Percentiles rank a stretch among this genome's conserved stretches.
Conservation (phyloP, 2,329 filamentous ascomycete species). For the Metarhizium sp. region DNA sequence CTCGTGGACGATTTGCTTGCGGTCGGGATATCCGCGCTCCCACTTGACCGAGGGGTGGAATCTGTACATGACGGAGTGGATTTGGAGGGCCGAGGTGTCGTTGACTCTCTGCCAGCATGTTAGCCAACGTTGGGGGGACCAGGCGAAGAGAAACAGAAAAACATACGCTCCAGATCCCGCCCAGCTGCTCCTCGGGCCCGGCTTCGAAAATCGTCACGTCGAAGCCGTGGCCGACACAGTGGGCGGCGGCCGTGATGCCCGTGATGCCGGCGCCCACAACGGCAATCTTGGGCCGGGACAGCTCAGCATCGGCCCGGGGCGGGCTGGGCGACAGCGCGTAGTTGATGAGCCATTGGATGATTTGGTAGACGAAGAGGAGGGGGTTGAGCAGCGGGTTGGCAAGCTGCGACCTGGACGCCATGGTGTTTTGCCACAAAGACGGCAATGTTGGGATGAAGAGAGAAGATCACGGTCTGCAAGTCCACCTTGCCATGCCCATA, state of each 20-base stretch:
- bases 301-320: slow-evolving; percentile 45
- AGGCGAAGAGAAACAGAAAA: not conserved
- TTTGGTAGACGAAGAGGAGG: slow-evolving; percentile 52
- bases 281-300: slow-evolving; percentile 57
- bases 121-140: not conserved
- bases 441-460: no score
- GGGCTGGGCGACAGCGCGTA: slow-evolving; percentile 61
- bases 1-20: slow-evolving; percentile 65
- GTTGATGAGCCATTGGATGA: slow-evolving; percentile 55
- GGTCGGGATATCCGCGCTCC: slow-evolving; percentile 66
- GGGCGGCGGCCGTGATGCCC: slow-evolving; percentile 67
- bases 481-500: not conserved
- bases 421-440: slow-evolving; percentile 7
- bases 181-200: slow-evolving; percentile 54
- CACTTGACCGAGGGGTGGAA: slow-evolving; percentile 76
- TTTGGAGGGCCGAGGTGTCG: slow-evolving; percentile 72
- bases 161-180: slow-evolving; percentile 71
- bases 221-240: slow-evolving; percentile 79
- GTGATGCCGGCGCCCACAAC: slow-evolving; percentile 65
- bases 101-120: slow-evolving; percentile 55
- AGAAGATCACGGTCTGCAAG: no score
- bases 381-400: slow-evolving; percentile 39
- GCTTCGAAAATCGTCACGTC: slow-evolving; percentile 73
- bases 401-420: slow-evolving; percentile 22
- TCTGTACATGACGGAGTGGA: slow-evolving; percentile 79